Evolutionary conservation across 2,329 filamentous ascomycete species (phyloP), one percentile per base, ranked within the genome.

Genomic region (Colletotrichum lupini): DNA sequence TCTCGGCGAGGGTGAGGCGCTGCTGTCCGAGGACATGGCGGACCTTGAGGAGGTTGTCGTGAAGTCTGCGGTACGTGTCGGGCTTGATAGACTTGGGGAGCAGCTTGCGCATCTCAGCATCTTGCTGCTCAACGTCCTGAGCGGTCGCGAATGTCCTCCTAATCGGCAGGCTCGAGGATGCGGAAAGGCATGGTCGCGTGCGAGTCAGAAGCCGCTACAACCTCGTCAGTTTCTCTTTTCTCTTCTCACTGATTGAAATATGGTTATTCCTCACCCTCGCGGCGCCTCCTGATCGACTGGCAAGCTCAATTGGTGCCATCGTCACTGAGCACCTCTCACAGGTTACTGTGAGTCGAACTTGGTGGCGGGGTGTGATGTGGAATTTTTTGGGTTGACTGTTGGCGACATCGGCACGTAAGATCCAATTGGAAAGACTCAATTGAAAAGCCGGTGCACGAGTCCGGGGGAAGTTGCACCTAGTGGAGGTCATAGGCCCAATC

Each of bases 1-100:
- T 99, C 85, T 99, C 97, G 75, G 97, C 95, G 70, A 99, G 90
- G 2, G 96, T 98, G 73, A 99, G 90, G 68, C 87, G 86, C 77
- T 87, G 85, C 72, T 84, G 78, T 61, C 92, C 93, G 42, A 98
- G 89, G 11, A 97, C 90, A 67, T 90, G 89, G 66, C 89, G 88
- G 37, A 98, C 95, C 80, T 95, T 88, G 75, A 90, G 87, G 75
- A 98, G 92, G 78, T 92, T 94, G 79, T 89, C 89, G 80, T 95
- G 89, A 64, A 98, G 93, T 83, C 92, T 95, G 77, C 92, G 88
- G 84, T 98, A 98, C 32, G 94, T 94, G 59, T 95, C 94, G 22
- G 88, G 86, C 55, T 76, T 76, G 63, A 89, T 84, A 14, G 83
- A 79, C 67, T 82, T 80, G 72, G 79, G 76, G 75, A 76, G 80